Conservation (phyloP, 2,329 filamentous ascomycete genomes). For the Fusarium palustre region DNA sequence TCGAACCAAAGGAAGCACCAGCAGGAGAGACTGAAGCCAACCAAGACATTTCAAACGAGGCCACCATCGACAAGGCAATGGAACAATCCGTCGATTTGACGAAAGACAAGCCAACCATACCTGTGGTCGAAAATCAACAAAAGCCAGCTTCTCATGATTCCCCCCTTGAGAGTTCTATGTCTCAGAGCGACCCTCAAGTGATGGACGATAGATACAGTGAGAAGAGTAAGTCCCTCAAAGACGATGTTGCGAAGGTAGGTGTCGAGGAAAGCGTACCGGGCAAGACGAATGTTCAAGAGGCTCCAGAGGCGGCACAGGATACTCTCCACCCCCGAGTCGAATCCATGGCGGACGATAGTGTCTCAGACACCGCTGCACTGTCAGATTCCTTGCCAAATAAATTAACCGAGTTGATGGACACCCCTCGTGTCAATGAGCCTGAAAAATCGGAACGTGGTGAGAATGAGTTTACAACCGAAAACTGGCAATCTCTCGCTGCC, state of each 20-base stretch:
- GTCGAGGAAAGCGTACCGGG: slow-evolving; percentile 3
- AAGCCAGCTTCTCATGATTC: not conserved
- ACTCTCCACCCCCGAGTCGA: not conserved
- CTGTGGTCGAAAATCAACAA: not conserved
- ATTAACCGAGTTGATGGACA: not conserved
- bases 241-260: slow-evolving; percentile 51
- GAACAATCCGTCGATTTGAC: not conserved
- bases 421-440: not conserved
- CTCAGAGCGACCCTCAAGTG: slow-evolving; percentile 11
- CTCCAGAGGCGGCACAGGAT: slow-evolving; percentile 20
- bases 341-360: not conserved
- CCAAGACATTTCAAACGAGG: not conserved
- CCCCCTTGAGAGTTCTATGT: not conserved
- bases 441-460: slow-evolving; percentile 5
- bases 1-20: not conserved
- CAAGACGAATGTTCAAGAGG: slow-evolving; percentile 11
- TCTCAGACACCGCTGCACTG: not conserved
- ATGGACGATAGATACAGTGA: slow-evolving; percentile 19
- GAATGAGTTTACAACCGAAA: slow-evolving; percentile 19
- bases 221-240: slow-evolving; percentile 32
- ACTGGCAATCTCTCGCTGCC: slow-evolving; percentile 30
- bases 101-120: not conserved
- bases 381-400: not conserved
- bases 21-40: not conserved
- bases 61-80: not conserved